phyloP scores from a whole-genome alignment of 2,329 filamentous ascomycete genomes.

The Exutisphaerella laricina region DNA sequence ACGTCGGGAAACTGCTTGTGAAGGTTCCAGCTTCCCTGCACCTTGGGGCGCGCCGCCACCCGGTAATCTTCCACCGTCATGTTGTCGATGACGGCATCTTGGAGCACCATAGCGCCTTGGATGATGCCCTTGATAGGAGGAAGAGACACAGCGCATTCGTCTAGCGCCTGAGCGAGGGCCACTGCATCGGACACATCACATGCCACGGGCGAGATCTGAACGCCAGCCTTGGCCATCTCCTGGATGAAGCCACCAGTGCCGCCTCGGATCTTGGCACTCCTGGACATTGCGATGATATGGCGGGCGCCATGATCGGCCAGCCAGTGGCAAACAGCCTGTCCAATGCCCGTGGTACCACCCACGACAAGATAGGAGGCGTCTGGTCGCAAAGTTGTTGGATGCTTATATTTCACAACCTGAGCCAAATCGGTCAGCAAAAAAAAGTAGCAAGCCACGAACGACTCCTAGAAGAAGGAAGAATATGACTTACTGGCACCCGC shows the following conservation, averaged over 20 bases:
- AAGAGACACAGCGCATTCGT: too few species aligned
- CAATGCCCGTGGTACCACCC: conserved; percentile 13
- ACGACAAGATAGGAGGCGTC: conserved; percentile 11
- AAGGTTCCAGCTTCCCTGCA: conserved; percentile 30
- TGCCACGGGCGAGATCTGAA: too few species aligned
- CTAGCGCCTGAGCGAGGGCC: too few species aligned
- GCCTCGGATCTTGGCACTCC: too few species aligned
- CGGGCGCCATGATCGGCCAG: conserved; percentile 11
- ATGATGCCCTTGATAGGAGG: conserved; percentile 39
- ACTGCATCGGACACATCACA: too few species aligned
- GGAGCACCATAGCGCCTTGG: conserved; percentile 35
- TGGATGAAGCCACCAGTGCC: too few species aligned
- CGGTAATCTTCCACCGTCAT: conserved; percentile 9
- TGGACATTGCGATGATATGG: too few species aligned
- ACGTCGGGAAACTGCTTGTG: conserved; percentile 12
- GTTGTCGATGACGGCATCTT: conserved; percentile 2
- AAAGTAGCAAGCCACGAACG: too few species aligned
- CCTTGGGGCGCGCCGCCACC: conserved; percentile 22
- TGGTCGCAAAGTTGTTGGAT: not conserved
- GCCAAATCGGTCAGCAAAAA: not conserved
- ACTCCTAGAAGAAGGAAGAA: too few species aligned
- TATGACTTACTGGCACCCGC: too few species aligned
- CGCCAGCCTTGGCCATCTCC: too few species aligned
- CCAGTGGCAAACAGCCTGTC: conserved; percentile 8
- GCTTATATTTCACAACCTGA: not conserved